Evolutionary conservation across 2,329 filamentous ascomycete genomes (phyloP), one percentile per base, ranked within the genome.

Genomic region (Colletotrichum tofieldiae): DNA sequence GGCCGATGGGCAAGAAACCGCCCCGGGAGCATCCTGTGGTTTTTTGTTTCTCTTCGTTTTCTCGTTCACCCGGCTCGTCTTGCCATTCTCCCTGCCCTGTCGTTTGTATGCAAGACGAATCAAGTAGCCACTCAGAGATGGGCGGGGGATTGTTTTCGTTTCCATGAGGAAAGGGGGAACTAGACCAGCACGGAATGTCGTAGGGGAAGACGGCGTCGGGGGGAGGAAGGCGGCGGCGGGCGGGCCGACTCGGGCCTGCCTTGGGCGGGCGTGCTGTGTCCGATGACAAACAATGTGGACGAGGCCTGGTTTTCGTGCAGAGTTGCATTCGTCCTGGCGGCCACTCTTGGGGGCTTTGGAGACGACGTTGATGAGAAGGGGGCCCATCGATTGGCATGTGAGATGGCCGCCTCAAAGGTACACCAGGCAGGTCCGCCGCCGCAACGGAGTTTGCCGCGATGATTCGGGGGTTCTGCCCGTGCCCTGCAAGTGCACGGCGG

Each of bases 181-280:
- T 35, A 32, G 23, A 45, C 18, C n/a, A 16, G 23, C n/a, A 41
- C 14, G 11, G 23, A 37, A 35, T 45, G 18, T 16, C 41, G 16
- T 12, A n/a, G 29, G 29, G 11, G 14, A 26, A 6, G 9, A 56
- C n/a, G 35, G 54, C 35, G 54, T 39, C 12, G 35, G 32, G 35
- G 7, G 35, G 23, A 18, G 29, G 54, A n/a, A 12, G 7, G 54
- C 54, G 9, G 35, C 29, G 29, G 29, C 29, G 29, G 29, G 29
- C 54, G 54, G 54, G 54, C 54, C 35, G 35, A 41, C 32, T 49
- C 26, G 18, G 41, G 51, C 52, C n/a, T 49, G 23, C 45, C 45
- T 56, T 12, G 26, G 26, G 26, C 20, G 5, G 18, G 12, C 1
- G 26, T n/a, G 20, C 2, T 12, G 11, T 39, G 35, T 39, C 8